A percentile compares a stretch with the other conserved stretches of the same genome.
Conservation (phyloP, 2,329 filamentous ascomycete genomes). For the Exophiala calicioides region DNA sequence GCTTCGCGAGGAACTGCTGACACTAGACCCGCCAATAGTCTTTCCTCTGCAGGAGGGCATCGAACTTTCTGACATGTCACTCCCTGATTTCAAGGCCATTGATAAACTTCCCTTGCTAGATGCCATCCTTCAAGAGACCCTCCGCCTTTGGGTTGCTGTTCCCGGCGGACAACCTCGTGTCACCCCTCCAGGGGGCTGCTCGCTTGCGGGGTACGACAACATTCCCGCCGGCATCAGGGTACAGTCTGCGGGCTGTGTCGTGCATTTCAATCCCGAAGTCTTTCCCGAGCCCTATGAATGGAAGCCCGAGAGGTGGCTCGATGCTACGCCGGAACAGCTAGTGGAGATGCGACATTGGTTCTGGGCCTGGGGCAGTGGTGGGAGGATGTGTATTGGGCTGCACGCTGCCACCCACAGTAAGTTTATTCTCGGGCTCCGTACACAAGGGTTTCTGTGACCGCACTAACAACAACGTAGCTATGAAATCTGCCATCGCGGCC, state of each 20-base stretch:
- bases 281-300: conserved; percentile 51
- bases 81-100: conserved; percentile 38
- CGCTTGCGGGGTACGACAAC: conserved; percentile 41
- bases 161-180: conserved; percentile 62
- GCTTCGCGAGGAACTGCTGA: conserved; percentile 6
- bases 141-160: conserved; percentile 61
- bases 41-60: conserved; percentile 7
- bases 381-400: conserved; percentile 49
- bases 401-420: conserved; percentile 49
- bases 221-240: conserved; percentile 46
- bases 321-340: conserved; percentile 35
- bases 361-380: conserved; percentile 51
- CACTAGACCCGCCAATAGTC: conserved; percentile 26
- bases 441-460: no score
- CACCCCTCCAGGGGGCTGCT: conserved; percentile 38
- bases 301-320: conserved; percentile 51
- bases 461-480: no score
- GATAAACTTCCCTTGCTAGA: conserved; percentile 56
- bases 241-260: conserved; percentile 51
- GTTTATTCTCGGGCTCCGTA: no score
- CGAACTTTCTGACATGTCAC: neutral
- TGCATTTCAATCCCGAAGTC: conserved; percentile 50
- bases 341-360: conserved; percentile 48
- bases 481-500: conserved; percentile 68
- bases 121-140: conserved; percentile 60